Evolutionary conservation across 768 basidiomycete genomes (phyloP).

Genomic region (Hydnomerulius pinastri): DNA sequence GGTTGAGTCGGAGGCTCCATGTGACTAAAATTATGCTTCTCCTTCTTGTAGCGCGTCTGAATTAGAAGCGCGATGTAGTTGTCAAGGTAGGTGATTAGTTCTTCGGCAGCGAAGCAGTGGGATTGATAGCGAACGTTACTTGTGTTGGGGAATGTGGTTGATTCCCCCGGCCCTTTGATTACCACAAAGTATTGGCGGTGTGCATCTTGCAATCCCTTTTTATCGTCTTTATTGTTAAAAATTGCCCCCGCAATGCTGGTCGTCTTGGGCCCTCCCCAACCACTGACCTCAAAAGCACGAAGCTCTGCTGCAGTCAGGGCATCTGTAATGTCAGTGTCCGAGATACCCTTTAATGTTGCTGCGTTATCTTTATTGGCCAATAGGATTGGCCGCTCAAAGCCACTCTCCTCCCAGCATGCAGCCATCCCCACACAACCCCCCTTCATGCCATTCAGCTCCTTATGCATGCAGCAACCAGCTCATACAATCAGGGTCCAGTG

Average conservation of each 20-base stretch:
- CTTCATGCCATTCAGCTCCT: no score
- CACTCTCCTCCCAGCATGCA: no score
- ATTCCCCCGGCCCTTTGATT: constrained; percentile 13
- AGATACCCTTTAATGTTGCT: background rate
- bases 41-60: constrained; percentile 32
- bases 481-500: no score
- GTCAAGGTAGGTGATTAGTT: constrained; percentile 25
- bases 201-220: constrained; percentile 21
- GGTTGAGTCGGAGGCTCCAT: constrained; percentile 30
- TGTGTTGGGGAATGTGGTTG: constrained; percentile 33
- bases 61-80: constrained; percentile 29
- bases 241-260: constrained; percentile 30
- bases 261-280: constrained; percentile 31
- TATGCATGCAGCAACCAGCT: no score
- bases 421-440: no score
- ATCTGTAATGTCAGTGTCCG: background rate
- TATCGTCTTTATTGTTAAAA: constrained; percentile 33
- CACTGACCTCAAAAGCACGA: background rate
- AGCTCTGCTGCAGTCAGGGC: background rate
- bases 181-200: constrained; percentile 24
- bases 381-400: no score
- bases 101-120: constrained; percentile 29
- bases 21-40: constrained; percentile 28
- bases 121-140: constrained; percentile 39
- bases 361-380: background rate